Evolutionary conservation across 257 asterid genomes (phyloP).

Genomic region (Nicotiana undulata): DNA sequence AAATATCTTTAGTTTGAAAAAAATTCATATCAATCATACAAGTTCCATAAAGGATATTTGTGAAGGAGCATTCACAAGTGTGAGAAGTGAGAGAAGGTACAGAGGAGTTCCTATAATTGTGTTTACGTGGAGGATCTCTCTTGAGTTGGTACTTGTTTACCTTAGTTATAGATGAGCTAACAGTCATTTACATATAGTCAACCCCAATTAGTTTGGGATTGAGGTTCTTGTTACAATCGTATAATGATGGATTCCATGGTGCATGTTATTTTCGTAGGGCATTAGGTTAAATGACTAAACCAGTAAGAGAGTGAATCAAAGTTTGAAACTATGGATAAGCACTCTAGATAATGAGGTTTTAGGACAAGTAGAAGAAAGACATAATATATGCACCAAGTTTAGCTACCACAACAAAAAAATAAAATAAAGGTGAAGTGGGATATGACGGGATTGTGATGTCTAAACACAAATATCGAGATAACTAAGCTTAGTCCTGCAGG

Average conservation of each 20-base stretch:
- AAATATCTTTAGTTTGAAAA: too few species aligned
- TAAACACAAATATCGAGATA: background rate
- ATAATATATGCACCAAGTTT: background rate
- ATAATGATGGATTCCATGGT: background rate
- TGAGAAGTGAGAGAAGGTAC: constrained; percentile 2
- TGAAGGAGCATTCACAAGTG: background rate
- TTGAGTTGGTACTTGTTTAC: background rate
- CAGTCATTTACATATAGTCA: background rate
- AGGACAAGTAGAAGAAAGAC: background rate
- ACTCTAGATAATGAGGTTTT: background rate
- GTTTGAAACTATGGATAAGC: background rate
- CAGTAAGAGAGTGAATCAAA: background rate
- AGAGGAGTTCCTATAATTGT: background rate
- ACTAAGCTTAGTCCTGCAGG: background rate
- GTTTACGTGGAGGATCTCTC: background rate
- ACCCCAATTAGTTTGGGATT: background rate
- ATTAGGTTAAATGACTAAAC: background rate
- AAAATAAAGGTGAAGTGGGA: background rate
- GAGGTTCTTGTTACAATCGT: background rate
- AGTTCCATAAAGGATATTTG: too few species aligned
- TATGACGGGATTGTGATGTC: background rate
- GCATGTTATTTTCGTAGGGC: background rate
- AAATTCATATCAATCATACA: too few species aligned
- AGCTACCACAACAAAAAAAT: background rate
- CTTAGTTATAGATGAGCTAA: background rate